phyloP scores from a whole-genome alignment of 805 yeast species.

The Ogataea trehaloabstinens region DNA sequence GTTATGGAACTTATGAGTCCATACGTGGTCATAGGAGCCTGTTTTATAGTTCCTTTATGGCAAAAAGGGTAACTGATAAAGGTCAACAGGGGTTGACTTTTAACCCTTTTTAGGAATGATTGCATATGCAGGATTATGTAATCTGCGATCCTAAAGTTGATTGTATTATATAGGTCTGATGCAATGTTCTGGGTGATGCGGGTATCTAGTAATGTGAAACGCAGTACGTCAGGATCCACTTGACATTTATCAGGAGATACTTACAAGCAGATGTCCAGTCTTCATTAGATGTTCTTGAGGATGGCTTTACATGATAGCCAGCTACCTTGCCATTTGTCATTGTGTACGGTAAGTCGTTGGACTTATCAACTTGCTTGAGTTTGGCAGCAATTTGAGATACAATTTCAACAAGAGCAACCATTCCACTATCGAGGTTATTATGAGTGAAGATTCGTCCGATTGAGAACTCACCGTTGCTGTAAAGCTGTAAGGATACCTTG shows the following conservation, averaged over 20 bases:
- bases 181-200: too few species aligned
- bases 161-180: too few species aligned
- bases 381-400: constrained; percentile 48
- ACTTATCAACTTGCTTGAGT: constrained; percentile 45
- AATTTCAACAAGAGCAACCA: constrained; percentile 73
- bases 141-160: too few species aligned
- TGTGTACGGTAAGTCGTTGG: constrained; percentile 68
- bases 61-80: too few species aligned
- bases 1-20: too few species aligned
- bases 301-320: constrained; percentile 68
- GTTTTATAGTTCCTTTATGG: too few species aligned
- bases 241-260: constrained; percentile 71
- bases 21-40: too few species aligned
- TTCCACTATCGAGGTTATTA: constrained; percentile 73
- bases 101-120: too few species aligned
- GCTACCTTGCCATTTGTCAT: constrained; percentile 75
- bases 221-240: constrained; percentile 82
- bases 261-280: constrained; percentile 93
- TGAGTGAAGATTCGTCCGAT: constrained; percentile 69
- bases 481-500: constrained; percentile 51
- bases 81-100: too few species aligned
- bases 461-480: constrained; percentile 70
- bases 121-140: too few species aligned
- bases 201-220: constrained; percentile 38
- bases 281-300: constrained; percentile 58